Conservation (phyloP, 1,284 basidiomycete species). For the Fomitopsis palustris region DNA sequence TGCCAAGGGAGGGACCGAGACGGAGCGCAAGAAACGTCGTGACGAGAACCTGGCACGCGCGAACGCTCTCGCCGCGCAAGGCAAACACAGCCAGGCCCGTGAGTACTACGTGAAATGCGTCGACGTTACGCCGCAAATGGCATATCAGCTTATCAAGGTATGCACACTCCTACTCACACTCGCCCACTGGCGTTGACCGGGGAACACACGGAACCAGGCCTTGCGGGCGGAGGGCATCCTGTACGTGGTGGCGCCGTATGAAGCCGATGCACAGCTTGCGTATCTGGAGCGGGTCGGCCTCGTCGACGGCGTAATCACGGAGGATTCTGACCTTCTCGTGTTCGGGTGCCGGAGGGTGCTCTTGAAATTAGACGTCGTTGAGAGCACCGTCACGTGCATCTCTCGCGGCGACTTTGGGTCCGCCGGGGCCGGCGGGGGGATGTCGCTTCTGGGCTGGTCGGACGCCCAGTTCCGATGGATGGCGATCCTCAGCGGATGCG, state of each 20-base stretch:
- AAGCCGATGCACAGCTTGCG: conserved; percentile 96
- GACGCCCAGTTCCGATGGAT: conserved; percentile 89
- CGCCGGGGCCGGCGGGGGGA: conserved; percentile 51
- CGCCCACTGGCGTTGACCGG: conserved; percentile 1
- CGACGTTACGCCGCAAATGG: conserved; percentile 97
- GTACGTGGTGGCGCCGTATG: conserved; percentile 97
- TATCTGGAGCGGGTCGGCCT: conserved; percentile 84
- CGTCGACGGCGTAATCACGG: conserved; percentile 93
- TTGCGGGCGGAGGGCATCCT: conserved; percentile 74
- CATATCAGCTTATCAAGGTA: conserved; percentile 95
- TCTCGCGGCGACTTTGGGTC: conserved; percentile 75
- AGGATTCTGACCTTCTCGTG: conserved; percentile 97
- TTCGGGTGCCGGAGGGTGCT: conserved; percentile 89
- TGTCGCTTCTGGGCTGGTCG: conserved; percentile 87
- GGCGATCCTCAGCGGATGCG: conserved; percentile 97
- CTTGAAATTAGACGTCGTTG: conserved; percentile 80
- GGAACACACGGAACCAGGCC: conserved; percentile 48
- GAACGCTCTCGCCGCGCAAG: conserved; percentile 71
- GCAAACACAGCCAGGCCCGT: conserved; percentile 76
- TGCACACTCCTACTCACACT: not conserved
- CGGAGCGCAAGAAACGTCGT: conserved; percentile 70
- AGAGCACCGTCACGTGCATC: conserved; percentile 78
- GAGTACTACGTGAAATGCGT: conserved; percentile 90
- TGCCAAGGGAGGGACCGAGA: conserved; percentile 90
- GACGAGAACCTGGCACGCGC: conserved; percentile 70